phyloP scores from a whole-genome alignment of 2,329 filamentous ascomycete species.

The Neofusicoccum umdonicola region DNA sequence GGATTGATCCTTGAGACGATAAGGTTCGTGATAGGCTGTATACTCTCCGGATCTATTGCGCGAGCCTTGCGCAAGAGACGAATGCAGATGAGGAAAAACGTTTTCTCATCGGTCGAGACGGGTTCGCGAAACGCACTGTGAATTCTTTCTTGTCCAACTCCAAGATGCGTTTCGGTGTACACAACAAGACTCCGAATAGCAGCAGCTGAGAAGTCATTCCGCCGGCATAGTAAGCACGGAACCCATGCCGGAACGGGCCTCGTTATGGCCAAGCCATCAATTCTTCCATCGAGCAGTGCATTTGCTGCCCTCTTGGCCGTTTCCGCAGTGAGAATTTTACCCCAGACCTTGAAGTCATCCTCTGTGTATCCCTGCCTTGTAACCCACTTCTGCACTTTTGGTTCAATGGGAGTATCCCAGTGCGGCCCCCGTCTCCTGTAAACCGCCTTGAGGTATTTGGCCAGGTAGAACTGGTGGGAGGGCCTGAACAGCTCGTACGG shows the following conservation, averaged over 20 bases:
- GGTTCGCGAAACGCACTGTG: background rate
- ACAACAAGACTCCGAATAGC: constrained; percentile 44
- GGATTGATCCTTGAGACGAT: constrained; percentile 34
- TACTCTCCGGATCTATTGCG: constrained; percentile 46
- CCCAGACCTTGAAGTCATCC: constrained; percentile 10
- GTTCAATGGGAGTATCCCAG: background rate
- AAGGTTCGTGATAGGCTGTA: constrained; percentile 42
- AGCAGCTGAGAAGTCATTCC: constrained; percentile 38
- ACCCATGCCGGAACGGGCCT: constrained; percentile 46
- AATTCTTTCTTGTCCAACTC: background rate
- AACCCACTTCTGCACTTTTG: background rate
- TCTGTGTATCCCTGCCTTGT: background rate
- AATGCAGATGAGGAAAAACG: constrained; percentile 41
- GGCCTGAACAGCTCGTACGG: background rate
- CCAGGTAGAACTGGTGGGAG: constrained; percentile 4
- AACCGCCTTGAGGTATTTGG: background rate
- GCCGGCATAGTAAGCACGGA: constrained; percentile 47
- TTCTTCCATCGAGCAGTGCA: background rate
- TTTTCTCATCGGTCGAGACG: constrained; percentile 13
- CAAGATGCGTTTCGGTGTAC: background rate
- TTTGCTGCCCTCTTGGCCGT: background rate
- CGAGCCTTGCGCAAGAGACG: constrained; percentile 53
- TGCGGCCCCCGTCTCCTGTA: background rate
- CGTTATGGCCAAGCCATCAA: background rate
- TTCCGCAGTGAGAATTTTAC: background rate